A percentile compares a stretch with the other conserved stretches of the same genome.
These are phyloP conservation scores for Boletus sp. DNA, from an alignment of 768 basidiomycete species.

Conservation along the genomic window DNA sequence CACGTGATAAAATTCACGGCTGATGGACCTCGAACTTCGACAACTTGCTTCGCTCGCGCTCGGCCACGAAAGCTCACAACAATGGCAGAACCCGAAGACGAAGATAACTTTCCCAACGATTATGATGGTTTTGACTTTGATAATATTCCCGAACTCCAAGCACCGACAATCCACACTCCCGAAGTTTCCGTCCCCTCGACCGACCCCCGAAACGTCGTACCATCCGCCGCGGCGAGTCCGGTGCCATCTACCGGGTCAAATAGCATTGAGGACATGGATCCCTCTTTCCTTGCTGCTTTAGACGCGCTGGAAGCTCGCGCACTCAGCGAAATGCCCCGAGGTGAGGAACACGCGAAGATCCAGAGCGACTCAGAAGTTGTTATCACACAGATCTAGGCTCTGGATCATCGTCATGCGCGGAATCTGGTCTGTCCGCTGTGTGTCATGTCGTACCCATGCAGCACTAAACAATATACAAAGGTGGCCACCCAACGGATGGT, in stretches of 20 bases:
- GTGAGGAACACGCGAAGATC: slow-evolving; percentile 2
- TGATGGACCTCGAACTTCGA: neutral
- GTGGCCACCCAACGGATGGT: neutral
- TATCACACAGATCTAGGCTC: neutral
- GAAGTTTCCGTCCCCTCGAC: neutral
- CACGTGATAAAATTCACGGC: slow-evolving; percentile 3
- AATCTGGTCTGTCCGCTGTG: slow-evolving; percentile 6
- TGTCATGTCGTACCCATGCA: neutral
- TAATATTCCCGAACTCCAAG: slow-evolving; percentile 32
- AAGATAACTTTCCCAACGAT: slow-evolving; percentile 58
- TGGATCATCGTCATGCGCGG: neutral
- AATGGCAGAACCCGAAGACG: slow-evolving; percentile 27
- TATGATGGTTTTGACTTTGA: slow-evolving; percentile 50
- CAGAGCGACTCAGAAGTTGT: neutral
- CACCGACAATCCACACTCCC: neutral
- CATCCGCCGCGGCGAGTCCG: slow-evolving; percentile 10
- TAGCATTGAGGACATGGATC: slow-evolving; percentile 21
- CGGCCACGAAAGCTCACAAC: neutral
- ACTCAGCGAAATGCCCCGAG: slow-evolving; percentile 8
- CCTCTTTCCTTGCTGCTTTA: slow-evolving; percentile 35
- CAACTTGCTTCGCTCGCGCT: neutral
- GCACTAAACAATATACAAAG: slow-evolving; percentile 3
- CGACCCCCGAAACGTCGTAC: neutral
- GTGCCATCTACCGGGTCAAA: slow-evolving; percentile 2
- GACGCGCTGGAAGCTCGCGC: slow-evolving; percentile 44